Base-by-base conservation (phyloP, 257 asterid species). In the Asclepias syriaca region DNA sequence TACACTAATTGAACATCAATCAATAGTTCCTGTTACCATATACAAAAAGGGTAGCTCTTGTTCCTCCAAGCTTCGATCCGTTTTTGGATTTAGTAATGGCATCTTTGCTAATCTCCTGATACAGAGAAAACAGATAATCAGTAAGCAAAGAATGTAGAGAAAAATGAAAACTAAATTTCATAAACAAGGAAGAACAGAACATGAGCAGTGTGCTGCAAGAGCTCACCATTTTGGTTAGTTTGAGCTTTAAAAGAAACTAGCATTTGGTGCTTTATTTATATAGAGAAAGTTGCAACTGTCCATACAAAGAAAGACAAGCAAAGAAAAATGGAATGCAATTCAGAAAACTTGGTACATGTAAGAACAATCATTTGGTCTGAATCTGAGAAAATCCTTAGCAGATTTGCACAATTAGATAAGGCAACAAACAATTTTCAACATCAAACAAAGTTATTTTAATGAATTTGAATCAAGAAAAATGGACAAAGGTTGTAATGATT, bases 21-120 rank as follows among this genome's bases (percentile, higher is more conserved):
- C 7, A 27, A 21, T 3, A 59, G 22, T 49, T 81, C 83, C 92
- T 87, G 22, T 49, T 81, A 87, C 92, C 88, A 61, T 77, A 82
- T 58, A 79, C 89, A 60, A 85, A 85, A 29, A 82, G 19, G 45
- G 90, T 34, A 48, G 90, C 89, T 77, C 86, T 80, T 37, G 27
- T 68, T 65, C 90, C 93, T 77, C 90, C 93, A 48, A 70, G 84
- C 66, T 58, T 84, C 34, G 70, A 71, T 29, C 71, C 73, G 68
- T 82, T 78, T 60, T 74, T 77, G 54, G 69, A 50, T 65, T 69
- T 75, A 60, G 43, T 72, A 13, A 72, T 69, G 21, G 66, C 75
- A 75, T 80, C 80, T 66, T 74, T 68, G 65, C 77, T 71, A 68
- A 79, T 73, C 3, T 85, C 87, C 92, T 87, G 85, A 59, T 39